A percentile compares a stretch with the other conserved stretches of the same genome.
These are phyloP conservation scores for Suillus spraguei DNA, from an alignment of 768 basidiomycete genomes.

Conservation along the genomic window DNA sequence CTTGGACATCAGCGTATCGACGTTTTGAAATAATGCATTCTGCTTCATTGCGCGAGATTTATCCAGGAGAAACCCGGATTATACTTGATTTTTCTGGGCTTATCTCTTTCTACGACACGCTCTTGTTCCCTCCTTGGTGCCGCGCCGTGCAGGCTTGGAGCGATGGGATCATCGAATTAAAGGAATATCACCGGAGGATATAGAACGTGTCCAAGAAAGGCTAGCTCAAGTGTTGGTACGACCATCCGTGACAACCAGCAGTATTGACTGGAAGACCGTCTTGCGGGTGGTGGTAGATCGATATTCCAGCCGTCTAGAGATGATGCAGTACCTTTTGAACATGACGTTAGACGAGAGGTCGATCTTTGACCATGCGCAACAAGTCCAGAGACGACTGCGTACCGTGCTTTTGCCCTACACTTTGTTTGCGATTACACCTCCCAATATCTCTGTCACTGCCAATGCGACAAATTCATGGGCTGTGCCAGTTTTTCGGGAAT, in stretches of 20 bases:
- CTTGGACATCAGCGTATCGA: no score
- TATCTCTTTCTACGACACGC: no score
- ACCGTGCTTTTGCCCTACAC: conserved; percentile 19
- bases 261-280: no score
- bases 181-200: conserved; percentile 19
- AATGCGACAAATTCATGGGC: not conserved
- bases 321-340: no score
- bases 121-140: no score
- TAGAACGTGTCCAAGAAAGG: conserved; percentile 9
- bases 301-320: no score
- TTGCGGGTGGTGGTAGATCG: no score
- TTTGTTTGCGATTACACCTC: conserved; percentile 3
- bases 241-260: conserved; percentile 20
- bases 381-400: conserved; percentile 22
- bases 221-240: conserved; percentile 12
- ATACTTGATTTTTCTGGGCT: no score
- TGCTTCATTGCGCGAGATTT: not conserved
- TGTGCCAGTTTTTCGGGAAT: no score
- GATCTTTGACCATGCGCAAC: conserved; percentile 10
- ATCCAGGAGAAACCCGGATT: no score
- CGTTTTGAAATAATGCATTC: no score
- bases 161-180: conserved; percentile 26
- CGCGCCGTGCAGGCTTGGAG: conserved; percentile 13
- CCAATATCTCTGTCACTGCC: not conserved
- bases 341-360: not conserved